Base-by-base conservation (phyloP, 83 land plant species). In the Thuja plicata region DNA sequence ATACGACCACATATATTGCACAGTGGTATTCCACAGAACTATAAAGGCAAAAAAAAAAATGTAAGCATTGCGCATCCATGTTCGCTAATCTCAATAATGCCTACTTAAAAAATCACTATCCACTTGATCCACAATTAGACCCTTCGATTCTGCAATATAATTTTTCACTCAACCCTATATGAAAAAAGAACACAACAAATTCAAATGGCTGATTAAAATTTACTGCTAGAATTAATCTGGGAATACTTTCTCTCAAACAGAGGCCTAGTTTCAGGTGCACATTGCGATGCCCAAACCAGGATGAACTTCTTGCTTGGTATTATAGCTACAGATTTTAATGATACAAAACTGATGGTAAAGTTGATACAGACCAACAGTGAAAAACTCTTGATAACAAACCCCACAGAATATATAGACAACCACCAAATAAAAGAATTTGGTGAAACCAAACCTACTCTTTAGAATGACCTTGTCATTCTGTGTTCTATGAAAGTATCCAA, bases 321-420 rank as follows among this genome's bases (percentile, higher is more conserved):
- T 48, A 83, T 83, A 83, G 34, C 85, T 83, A 83, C 55, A 48
- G 37, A 83, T 9, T 48, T 83, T 83, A 83, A 83, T 83, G 50
- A 48, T 83, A 83, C 85, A 83, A 83, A 35, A 83, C 85, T 83
- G 85, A 50, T 30, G 30, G 17, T 45, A 35, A 55, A 83, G 85
- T 83, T 55, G 13, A 83, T 40, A 46, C 55, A 30, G 48, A 83
- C 30, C 85, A 48, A 48, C 85, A 48, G 17, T 83, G n/a, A 19
- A 83, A 11, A 83, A 30, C 85, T 43, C 32, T 5, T 83, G 85
- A 83, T 7, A 81, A 27, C 30, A 83, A 83, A 54, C 35, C 85
- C 85, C 45, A 48, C 55, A 76, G 11, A 11, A 32, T 54, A 83
- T 83, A 45, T 83, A 83, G 55, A 83, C 8, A 46, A 17, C 46